These are phyloP conservation scores for Microbotryum scabiosae DNA, from an alignment of 1,284 basidiomycete genomes.

Conservation along the genomic window DNA sequence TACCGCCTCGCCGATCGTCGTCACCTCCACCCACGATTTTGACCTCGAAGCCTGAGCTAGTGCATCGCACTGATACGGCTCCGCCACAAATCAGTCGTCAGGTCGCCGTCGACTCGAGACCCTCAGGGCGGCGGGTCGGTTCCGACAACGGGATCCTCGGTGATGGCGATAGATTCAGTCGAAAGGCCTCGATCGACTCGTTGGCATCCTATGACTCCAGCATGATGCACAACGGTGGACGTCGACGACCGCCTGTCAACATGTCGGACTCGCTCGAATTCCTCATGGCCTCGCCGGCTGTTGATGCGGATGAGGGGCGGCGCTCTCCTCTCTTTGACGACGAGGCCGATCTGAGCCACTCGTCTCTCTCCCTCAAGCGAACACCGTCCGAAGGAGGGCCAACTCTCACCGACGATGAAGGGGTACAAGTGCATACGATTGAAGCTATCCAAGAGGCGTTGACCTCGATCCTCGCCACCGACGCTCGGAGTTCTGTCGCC, in stretches of 20 bases:
- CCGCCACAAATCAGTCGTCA: conserved; percentile 23
- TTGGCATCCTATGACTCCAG: background rate
- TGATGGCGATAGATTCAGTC: background rate
- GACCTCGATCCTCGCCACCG: conserved; percentile 57
- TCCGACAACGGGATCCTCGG: background rate
- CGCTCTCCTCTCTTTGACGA: conserved; percentile 29
- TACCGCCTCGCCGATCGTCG: background rate
- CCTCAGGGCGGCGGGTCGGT: background rate
- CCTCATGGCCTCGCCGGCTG: conserved; percentile 17
- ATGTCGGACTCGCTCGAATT: conserved; percentile 30
- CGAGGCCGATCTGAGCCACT: background rate
- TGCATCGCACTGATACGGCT: conserved; percentile 23
- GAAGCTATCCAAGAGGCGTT: conserved; percentile 89
- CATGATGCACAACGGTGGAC: too few relatives aligned
- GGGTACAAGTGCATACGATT: conserved; percentile 63
- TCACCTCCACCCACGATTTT: background rate
- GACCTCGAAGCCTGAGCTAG: conserved; percentile 3
- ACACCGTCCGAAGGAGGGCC: background rate
- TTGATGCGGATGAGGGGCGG: background rate
- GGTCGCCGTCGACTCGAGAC: conserved; percentile 13
- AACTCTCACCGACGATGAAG: conserved; percentile 45
- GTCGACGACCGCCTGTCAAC: background rate
- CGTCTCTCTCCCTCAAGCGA: background rate
- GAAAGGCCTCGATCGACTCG: conserved; percentile 18
- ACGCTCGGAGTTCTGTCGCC: background rate